These are phyloP conservation scores for Bertia moriformis DNA, from an alignment of 2,329 filamentous ascomycete genomes.

Conservation along the genomic window DNA sequence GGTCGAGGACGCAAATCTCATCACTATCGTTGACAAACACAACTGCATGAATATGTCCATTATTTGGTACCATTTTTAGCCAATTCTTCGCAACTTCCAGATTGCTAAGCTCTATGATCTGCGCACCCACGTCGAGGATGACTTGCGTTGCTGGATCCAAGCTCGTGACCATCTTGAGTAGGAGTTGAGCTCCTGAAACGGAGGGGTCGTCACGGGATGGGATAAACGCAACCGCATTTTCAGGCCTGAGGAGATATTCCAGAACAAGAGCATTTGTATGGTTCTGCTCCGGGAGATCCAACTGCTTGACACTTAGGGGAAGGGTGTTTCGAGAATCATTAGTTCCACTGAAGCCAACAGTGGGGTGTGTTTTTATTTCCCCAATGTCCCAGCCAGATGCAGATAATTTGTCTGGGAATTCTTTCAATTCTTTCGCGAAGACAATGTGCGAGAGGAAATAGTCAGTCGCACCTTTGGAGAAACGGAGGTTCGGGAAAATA, in stretches of 20 bases:
- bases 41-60: slow-evolving; percentile 20
- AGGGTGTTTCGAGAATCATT: slow-evolving; percentile 46
- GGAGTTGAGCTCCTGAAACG: slow-evolving; percentile 16
- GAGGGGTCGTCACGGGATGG: slow-evolving; percentile 3
- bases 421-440: slow-evolving; percentile 45
- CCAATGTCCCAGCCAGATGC: slow-evolving; percentile 56
- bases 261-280: slow-evolving; percentile 59
- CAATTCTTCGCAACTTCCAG: slow-evolving; percentile 33
- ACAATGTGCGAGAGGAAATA: slow-evolving; percentile 45
- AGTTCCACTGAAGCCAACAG: slow-evolving; percentile 57
- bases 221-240: slow-evolving; percentile 27
- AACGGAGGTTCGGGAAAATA: slow-evolving; percentile 36
- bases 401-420: slow-evolving; percentile 48
- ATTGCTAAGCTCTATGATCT: slow-evolving; percentile 52
- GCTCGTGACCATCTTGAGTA: slow-evolving; percentile 27
- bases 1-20: slow-evolving; percentile 35
- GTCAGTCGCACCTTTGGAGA: slow-evolving; percentile 39
- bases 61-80: slow-evolving; percentile 20
- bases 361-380: slow-evolving; percentile 25
- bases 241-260: slow-evolving; percentile 33
- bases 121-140: slow-evolving; percentile 58
- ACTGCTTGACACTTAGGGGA: slow-evolving; percentile 37
- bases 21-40: slow-evolving; percentile 45
- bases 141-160: slow-evolving; percentile 31
- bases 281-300: slow-evolving; percentile 33